Evolutionary conservation across 139 green algal genomes (phyloP).

Genomic region (Tetradesmus obliquus): DNA sequence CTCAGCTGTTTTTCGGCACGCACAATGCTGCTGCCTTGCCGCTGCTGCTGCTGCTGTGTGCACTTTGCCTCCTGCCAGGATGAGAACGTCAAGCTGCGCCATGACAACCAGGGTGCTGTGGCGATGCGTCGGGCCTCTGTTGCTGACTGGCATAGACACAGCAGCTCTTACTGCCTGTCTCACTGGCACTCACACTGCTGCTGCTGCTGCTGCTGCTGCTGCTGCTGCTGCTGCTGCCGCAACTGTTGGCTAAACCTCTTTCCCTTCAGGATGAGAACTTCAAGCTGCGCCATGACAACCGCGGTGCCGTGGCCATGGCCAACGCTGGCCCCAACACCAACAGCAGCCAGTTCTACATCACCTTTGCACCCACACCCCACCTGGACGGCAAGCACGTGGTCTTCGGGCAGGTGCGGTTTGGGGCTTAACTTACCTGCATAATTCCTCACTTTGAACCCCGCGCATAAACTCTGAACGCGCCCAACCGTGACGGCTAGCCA

Average conservation of each 20-base stretch:
- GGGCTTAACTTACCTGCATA: too few relatives aligned
- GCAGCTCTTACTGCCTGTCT: background rate
- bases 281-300: constrained; percentile 60
- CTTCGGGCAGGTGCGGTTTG: constrained; percentile 50
- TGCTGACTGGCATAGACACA: background rate
- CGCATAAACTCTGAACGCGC: too few relatives aligned
- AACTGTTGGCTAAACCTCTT: background rate
- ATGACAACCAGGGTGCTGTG: too few relatives aligned
- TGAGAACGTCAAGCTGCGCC: too few relatives aligned
- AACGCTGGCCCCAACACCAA: constrained; percentile 79
- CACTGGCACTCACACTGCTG: background rate
- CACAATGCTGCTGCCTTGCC: too few relatives aligned
- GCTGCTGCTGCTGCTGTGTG: background rate
- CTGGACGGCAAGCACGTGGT: constrained; percentile 68
- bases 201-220: constrained; percentile 6
- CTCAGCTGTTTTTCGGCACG: background rate
- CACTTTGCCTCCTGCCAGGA: background rate
- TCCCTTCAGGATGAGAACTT: constrained; percentile 68
- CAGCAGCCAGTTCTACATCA: constrained; percentile 70
- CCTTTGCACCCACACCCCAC: constrained; percentile 59
- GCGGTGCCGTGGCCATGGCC: constrained; percentile 74
- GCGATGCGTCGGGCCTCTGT: background rate
- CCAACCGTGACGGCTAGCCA: too few relatives aligned
- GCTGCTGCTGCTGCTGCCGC: background rate
- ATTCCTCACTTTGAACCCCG: too few relatives aligned